phyloP scores from a whole-genome alignment of 2,329 filamentous ascomycete genomes.

The Claviceps purpurea region DNA sequence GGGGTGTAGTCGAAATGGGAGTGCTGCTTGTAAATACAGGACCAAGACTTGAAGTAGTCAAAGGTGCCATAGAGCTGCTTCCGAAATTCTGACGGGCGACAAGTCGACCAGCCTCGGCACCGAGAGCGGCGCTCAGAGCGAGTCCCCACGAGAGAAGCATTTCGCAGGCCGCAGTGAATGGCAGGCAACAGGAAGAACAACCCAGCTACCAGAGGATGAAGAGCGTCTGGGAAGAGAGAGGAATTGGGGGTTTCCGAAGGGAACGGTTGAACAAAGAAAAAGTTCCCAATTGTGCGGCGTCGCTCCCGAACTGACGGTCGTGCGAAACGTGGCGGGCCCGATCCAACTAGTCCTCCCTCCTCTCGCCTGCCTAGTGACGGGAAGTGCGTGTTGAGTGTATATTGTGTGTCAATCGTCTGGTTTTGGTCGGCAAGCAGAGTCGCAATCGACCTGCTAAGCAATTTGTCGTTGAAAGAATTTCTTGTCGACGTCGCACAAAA shows the following conservation, averaged over 20 bases:
- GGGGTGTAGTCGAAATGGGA: slow-evolving; percentile 8
- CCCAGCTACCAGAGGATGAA: neutral
- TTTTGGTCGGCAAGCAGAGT: neutral
- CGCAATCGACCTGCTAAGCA: neutral
- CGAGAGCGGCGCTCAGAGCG: slow-evolving; percentile 12
- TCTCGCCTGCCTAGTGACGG: neutral
- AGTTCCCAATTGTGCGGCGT: neutral
- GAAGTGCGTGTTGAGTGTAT: neutral
- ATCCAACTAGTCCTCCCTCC: neutral
- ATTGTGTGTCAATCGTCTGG: neutral
- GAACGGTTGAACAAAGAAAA: neutral
- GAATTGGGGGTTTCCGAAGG: neutral
- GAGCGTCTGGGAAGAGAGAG: neutral
- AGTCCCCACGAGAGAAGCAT: slow-evolving; percentile 13
- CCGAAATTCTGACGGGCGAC: slow-evolving; percentile 1
- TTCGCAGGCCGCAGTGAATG: slow-evolving; percentile 4
- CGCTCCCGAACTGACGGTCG: neutral
- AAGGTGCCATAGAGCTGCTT: neutral
- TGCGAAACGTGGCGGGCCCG: neutral
- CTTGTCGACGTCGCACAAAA: neutral
- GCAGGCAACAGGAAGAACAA: neutral
- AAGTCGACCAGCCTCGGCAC: slow-evolving; percentile 7
- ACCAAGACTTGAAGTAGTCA: neutral
- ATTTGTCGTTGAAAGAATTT: neutral
- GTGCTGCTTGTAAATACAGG: neutral